Conservation (phyloP, 371 early-diverging fungal species). For the Umbelopsis sp. region DNA sequence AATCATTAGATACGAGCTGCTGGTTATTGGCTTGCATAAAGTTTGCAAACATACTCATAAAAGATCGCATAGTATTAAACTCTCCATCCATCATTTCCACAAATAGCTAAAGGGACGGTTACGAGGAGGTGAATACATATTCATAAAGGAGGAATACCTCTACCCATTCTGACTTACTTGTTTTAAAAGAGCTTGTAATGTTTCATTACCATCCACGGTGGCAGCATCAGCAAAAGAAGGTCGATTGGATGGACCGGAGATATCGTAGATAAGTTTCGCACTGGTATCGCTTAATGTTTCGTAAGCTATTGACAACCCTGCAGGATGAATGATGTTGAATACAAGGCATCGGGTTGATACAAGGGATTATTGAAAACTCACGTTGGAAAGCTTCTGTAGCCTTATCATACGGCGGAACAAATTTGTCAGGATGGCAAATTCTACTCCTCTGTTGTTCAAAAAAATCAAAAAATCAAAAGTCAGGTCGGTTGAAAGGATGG, state of each 20-base stretch:
- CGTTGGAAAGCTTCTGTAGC: conserved; percentile 48
- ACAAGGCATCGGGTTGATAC: background rate
- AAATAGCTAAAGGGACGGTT: conserved; percentile 42
- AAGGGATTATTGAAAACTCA: conserved; percentile 17
- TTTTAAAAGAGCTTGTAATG: conserved; percentile 58
- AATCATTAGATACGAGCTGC: background rate
- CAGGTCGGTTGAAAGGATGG: background rate
- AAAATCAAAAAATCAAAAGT: too few species aligned
- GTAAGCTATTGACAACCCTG: conserved; percentile 64
- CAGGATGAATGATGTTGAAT: background rate
- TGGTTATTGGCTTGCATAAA: conserved; percentile 24
- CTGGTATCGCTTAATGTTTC: conserved; percentile 66
- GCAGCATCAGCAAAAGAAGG: conserved; percentile 31
- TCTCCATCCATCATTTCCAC: conserved; percentile 73
- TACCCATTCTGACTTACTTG: conserved; percentile 40
- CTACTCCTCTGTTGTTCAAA: conserved; percentile 35
- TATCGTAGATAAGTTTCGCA: conserved; percentile 57
- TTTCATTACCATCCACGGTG: conserved; percentile 46
- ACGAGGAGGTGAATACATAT: background rate
- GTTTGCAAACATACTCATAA: conserved; percentile 57
- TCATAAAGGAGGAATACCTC: background rate
- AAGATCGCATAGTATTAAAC: conserved; percentile 64
- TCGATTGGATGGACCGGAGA: conserved; percentile 45
- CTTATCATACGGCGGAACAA: conserved; percentile 33
- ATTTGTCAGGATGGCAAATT: conserved; percentile 53